Base-by-base conservation (phyloP, 352 stramenopile genomes). In the Globisporangium lucens region DNA sequence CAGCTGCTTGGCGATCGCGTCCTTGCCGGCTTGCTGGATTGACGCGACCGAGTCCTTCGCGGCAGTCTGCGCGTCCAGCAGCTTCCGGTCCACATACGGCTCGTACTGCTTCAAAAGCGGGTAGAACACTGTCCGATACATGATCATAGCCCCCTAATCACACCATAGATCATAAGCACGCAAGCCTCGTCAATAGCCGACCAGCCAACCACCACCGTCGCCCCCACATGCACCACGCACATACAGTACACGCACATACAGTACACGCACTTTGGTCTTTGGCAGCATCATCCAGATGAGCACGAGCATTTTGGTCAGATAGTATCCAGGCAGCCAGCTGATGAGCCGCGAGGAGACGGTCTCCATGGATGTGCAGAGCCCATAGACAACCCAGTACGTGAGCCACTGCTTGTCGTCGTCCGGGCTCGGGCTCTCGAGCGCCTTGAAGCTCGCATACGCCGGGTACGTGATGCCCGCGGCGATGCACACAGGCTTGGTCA, bases 361-460 rank as follows among this genome's bases (percentile, higher is more conserved):
- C 71, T 99, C 95, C 66, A 98, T 85, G 41, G 97, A 94, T 59
- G 89, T 96, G 75, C 97, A 98, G 72, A 97, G 93, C 12, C 91
- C 90, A 67, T 97, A 99, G 22, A 99, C 90, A 35, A 98, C 87
- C 96, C 96, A 99, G 76, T 99, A 99, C 15, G 97, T 98, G 17
- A 98, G 83, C 88, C 88, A 91, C 71, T 91, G 84, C 78, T 89
- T 86, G 55, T 89, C 75, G 58, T 88, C 74, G n/a, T 87, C 70
- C 15, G 71, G 75, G 17, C 69, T 79, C 12, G 74, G 65, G 9
- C 75, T 76, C 53, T 94, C 83, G 17, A 93, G 73, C 58, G 83
- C 85, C 67, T 93, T 93, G 72, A 91, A 92, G 71, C 80, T 90
- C 60, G 79, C 77, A 52, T 92, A 91, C 41, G 81, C 75, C 22